These are phyloP conservation scores for Rhododendron simsii DNA, from an alignment of 148 eudicot genomes.

Conservation along the genomic window DNA sequence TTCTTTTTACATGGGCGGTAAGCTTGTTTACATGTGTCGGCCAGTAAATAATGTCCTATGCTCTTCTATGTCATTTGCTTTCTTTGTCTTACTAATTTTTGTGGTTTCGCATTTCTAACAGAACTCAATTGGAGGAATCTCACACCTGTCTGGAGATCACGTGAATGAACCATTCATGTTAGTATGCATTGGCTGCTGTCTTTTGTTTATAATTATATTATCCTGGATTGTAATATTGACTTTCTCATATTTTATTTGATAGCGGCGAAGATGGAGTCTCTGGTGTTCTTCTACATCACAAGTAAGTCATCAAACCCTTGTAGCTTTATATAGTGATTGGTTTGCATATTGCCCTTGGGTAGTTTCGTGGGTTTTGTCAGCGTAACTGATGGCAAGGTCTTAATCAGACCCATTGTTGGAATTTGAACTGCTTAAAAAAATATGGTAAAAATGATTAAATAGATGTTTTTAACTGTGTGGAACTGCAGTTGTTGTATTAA, in stretches of 20 bases:
- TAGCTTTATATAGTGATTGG: conserved; percentile 33
- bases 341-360: conserved; percentile 25
- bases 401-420: neutral
- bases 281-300: conserved; percentile 98
- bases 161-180: conserved; percentile 95
- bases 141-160: conserved; percentile 93
- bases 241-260: conserved; percentile 16
- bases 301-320: conserved; percentile 62
- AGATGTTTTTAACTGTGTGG: neutral
- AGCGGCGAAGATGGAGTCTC: conserved; percentile 94
- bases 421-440: neutral
- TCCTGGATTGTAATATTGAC: conserved; percentile 7
- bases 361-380: neutral
- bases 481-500: neutral
- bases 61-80: neutral
- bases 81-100: neutral
- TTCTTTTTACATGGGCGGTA: conserved; percentile 96
- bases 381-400: neutral
- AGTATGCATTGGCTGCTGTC: conserved; percentile 10
- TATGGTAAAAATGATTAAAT: neutral
- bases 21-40: conserved; percentile 29
- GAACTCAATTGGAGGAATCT: conserved; percentile 93
- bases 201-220: neutral
- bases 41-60: neutral
- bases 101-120: conserved; percentile 20